phyloP scores from a whole-genome alignment of 495 filamentous ascomycete species.

The Achaetomiella virescens region DNA sequence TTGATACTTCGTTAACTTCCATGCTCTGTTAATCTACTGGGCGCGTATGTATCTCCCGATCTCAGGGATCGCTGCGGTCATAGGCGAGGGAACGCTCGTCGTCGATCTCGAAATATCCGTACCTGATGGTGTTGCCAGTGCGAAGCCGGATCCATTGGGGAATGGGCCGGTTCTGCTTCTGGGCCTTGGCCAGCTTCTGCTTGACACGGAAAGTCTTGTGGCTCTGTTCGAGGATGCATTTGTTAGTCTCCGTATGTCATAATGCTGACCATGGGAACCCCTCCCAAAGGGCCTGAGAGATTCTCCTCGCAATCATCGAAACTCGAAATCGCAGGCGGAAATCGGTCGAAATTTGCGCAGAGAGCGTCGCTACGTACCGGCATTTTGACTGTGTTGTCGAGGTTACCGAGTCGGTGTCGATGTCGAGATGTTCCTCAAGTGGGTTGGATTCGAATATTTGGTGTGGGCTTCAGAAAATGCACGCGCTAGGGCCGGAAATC shows the following conservation, averaged over 20 bases:
- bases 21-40: background rate
- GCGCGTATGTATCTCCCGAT: background rate
- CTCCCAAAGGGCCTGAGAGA: background rate
- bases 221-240: slow-evolving; percentile 53
- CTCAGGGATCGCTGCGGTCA: background rate
- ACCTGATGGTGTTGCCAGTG: slow-evolving; percentile 98
- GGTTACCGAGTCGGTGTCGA: slow-evolving; percentile 36
- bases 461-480: slow-evolving; percentile 32
- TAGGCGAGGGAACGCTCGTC: background rate
- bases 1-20: slow-evolving; percentile 3
- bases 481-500: slow-evolving; percentile 22
- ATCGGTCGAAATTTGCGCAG: background rate
- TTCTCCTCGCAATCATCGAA: slow-evolving; percentile 1
- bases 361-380: slow-evolving; percentile 54
- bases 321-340: slow-evolving; percentile 1
- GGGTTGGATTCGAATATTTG: slow-evolving; percentile 38
- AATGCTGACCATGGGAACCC: background rate
- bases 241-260: slow-evolving; percentile 14
- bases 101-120: slow-evolving; percentile 33
- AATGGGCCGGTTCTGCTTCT: slow-evolving; percentile 99
- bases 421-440: slow-evolving; percentile 31
- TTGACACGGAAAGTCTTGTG: slow-evolving; percentile 99
- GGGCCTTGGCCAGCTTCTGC: slow-evolving; percentile 99
- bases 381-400: slow-evolving; percentile 64
- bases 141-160: slow-evolving; percentile 99